Conservation (phyloP, 1,139 yeast genomes). For the Pichia cactophila region DNA sequence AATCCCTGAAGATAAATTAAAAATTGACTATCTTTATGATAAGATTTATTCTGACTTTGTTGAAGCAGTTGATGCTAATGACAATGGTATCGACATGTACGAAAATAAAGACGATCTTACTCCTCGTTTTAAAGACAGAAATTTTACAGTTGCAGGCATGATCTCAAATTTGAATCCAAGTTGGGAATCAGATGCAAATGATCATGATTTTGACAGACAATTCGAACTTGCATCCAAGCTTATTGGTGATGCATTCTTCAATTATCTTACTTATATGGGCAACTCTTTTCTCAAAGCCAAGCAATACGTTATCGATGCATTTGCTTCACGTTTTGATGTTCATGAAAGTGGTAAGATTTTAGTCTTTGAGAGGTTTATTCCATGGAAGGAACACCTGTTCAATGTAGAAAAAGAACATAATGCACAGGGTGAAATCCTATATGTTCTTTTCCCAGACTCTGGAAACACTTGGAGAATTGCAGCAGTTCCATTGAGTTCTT, state of each 20-base stretch:
- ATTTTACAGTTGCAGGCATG: slow-evolving; percentile 72
- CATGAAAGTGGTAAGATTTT: slow-evolving; percentile 66
- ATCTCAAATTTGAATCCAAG: slow-evolving; percentile 76
- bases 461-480: slow-evolving; percentile 79
- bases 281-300: slow-evolving; percentile 91
- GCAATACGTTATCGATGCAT: slow-evolving; percentile 63
- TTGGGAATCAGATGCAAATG: slow-evolving; percentile 66
- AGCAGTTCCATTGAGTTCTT: slow-evolving; percentile 69
- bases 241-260: slow-evolving; percentile 75
- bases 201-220: slow-evolving; percentile 56
- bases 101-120: slow-evolving; percentile 38
- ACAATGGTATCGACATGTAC: slow-evolving; percentile 81
- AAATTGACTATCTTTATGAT: slow-evolving; percentile 55
- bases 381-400: slow-evolving; percentile 93
- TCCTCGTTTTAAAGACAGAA: slow-evolving; percentile 45
- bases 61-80: slow-evolving; percentile 93
- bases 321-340: slow-evolving; percentile 44
- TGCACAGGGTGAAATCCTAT: slow-evolving; percentile 52
- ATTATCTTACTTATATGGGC: slow-evolving; percentile 65
- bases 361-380: slow-evolving; percentile 65
- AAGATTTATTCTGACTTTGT: slow-evolving; percentile 78
- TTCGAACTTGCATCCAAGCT: slow-evolving; percentile 68
- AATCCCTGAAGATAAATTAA: slow-evolving; percentile 30
- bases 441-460: slow-evolving; percentile 61
- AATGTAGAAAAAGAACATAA: slow-evolving; percentile 58